Evolutionary conservation across 2,329 filamentous ascomycete genomes (phyloP), one percentile per base, ranked within the genome.

Genomic region (Penicillium concentricum): DNA sequence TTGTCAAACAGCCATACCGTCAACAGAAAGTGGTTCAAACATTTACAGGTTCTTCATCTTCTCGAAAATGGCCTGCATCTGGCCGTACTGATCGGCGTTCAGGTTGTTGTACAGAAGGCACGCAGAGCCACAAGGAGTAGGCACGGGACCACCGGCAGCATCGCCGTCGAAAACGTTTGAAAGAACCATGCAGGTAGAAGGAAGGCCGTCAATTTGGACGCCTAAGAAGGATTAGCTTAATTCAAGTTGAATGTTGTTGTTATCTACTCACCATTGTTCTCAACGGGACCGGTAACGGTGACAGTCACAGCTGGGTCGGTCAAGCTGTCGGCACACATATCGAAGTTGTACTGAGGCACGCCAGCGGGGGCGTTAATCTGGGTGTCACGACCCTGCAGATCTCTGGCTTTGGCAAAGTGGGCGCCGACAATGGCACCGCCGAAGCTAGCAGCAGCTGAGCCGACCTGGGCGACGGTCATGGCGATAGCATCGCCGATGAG

Each of bases 291-390:
- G 28, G 4, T 45, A 32, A 45, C 43, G n/a, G 43, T 45, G 15
- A 45, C 43, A 13, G 43, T 34, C 28, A 45, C 43, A 3, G 43
- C 8, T 3, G 43, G 43, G 26, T 45, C 12, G 10, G 24, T 7
- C 28, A 45, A 20, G 28, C 43, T 45, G 10, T 45, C 26, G 3
- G 43, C 43, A 28, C 43, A 45, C 43, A 45, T 45, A 7, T 45
- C 43, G 43, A 45, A 45, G 43, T 45, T 45, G 43, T 45, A 45
- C 43, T 45, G 43, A 45, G 43, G 43, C n/a, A 45, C 43, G 5
- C 43, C 43, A 32, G 43, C 16, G 5, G 43, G 43, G 10, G 43
- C 43, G 10, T 9, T 45, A 12, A 45, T 7, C 6, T 20, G 2
- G 26, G n/a, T 32, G n/a, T 45, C 43, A 45, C 43, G 43, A 5